Evolutionary conservation across 345 rosid genomes (phyloP), one percentile per base, ranked within the genome.

Genomic region (Arabidopsis suecica): DNA sequence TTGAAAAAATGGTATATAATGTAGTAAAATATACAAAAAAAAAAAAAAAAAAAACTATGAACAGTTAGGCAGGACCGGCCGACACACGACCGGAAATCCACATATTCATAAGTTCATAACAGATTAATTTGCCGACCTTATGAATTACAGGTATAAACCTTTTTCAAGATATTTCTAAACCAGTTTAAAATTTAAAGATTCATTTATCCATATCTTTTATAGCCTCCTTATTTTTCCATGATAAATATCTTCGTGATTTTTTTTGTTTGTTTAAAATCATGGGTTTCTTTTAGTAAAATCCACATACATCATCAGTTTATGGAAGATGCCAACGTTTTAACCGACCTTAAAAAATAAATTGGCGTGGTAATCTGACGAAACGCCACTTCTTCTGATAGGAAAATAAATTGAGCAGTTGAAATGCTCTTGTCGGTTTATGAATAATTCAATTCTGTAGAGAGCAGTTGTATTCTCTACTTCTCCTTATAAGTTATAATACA

Each of bases 381-480:
- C 47, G 41, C 61, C 42, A 45, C 45, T 61, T 44, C 5, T 28
- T 2, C 2, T 28, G 30, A 28, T 28, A 28, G 30, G 30, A 28
- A 28, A 28, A 28, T 28, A 28, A 2, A 2, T 36, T 50, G 62
- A 73, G 70, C 28, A 63, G 70, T 73, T 73, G 45, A 61, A 58
- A 57, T 37, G 30, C n/a, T 37, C 1, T 74, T 30, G 30, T 44
- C 56, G 20, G 32, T 65, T 53, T 64, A 42, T 64, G 44, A 42
- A 55, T 41, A 55, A n/a, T 34, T 56, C 20, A 47, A 16, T 13
- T 50, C 38, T 8, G 20, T 56, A 20, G 22, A 7, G 45, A 50
- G 68, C 28, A 75, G 79, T 49, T 61, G 50, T 68, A 65, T 41
- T 49, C 5, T 57, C 22, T 20, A 20, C 41, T 42, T 16, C 28